These are phyloP conservation scores for Diddensiella santjacobensis DNA, from an alignment of 805 yeast species.

Conservation along the genomic window DNA sequence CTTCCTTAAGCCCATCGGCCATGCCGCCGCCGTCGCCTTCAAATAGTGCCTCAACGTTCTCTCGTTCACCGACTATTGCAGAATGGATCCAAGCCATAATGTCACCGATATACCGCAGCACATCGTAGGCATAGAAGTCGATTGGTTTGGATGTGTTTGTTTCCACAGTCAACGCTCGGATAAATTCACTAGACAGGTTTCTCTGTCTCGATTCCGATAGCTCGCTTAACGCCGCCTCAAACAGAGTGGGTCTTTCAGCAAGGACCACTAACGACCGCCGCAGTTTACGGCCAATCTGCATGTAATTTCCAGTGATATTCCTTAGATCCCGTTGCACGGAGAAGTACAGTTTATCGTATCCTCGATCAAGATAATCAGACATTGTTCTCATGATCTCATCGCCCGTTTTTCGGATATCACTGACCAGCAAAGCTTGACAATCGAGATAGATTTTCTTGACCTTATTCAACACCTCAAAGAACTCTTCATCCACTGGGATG, in stretches of 20 bases:
- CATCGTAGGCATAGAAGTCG: conserved; percentile 68
- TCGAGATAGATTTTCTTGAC: conserved; percentile 62
- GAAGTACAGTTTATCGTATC: conserved; percentile 52
- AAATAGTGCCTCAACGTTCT: conserved; percentile 63
- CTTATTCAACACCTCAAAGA: conserved; percentile 56
- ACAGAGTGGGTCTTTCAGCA: conserved; percentile 38
- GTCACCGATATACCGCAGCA: conserved; percentile 79
- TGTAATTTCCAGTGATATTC: conserved; percentile 15
- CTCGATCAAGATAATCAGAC: conserved; percentile 47
- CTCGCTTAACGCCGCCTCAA: conserved; percentile 56
- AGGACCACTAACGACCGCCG: conserved; percentile 27
- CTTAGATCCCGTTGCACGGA: conserved; percentile 35
- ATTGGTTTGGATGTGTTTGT: conserved; percentile 44
- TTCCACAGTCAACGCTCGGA: conserved; percentile 35
- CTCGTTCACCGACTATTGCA: conserved; percentile 81
- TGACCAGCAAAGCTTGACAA: conserved; percentile 66
- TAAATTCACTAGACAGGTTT: conserved; percentile 61
- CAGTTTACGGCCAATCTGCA: conserved; percentile 22
- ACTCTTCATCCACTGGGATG: conserved; percentile 43
- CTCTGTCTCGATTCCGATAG: conserved; percentile 70
- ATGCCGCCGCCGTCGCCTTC: conserved; percentile 32
- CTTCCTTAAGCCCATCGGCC: conserved; percentile 20
- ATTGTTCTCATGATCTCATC: conserved; percentile 58
- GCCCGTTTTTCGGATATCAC: conserved; percentile 45
- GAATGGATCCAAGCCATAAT: conserved; percentile 85